These are phyloP conservation scores for Blumeria graminis DNA, from an alignment of 2,329 filamentous ascomycete genomes.

Conservation along the genomic window DNA sequence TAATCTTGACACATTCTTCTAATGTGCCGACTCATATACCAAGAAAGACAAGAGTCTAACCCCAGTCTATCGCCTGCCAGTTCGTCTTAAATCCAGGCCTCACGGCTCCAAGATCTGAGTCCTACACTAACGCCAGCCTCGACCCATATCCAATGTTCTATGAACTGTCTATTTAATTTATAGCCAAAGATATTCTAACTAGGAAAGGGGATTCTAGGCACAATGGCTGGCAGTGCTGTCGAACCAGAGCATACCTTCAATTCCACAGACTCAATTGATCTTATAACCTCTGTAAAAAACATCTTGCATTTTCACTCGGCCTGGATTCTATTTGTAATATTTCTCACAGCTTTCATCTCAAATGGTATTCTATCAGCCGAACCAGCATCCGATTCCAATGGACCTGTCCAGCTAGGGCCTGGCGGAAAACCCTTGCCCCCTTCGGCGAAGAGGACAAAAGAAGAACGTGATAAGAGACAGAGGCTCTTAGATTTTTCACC, in stretches of 20 bases:
- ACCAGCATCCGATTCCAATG: constrained; percentile 15
- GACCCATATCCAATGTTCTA: constrained; percentile 9
- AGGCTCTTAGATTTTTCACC: constrained; percentile 30
- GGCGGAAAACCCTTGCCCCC: constrained; percentile 64
- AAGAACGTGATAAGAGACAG: constrained; percentile 20
- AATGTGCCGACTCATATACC: constrained; percentile 1
- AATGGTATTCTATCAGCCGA: constrained; percentile 30
- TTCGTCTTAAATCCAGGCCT: constrained; percentile 7
- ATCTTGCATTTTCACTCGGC: constrained; percentile 27
- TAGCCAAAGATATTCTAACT: constrained; percentile 11
- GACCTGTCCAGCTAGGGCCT: constrained; percentile 38
- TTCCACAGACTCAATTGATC: not conserved
- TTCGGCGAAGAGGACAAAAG: constrained; percentile 18
- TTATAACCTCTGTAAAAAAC: constrained; percentile 5
- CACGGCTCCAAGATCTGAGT: constrained; percentile 5
- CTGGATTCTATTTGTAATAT: constrained; percentile 37
- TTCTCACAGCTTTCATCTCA: constrained; percentile 34
- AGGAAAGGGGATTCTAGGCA: constrained; percentile 3
- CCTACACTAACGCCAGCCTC: not conserved
- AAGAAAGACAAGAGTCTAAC: constrained; percentile 10
- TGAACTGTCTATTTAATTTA: constrained; percentile 10
- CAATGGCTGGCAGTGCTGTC: constrained; percentile 10
- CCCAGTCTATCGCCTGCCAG: constrained; percentile 9
- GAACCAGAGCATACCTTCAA: constrained; percentile 7
- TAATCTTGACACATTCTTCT: not conserved